Evolutionary conservation across 345 rosid species (phyloP), one percentile per base, ranked within the genome.

Genomic region (Camelina sativa): DNA sequence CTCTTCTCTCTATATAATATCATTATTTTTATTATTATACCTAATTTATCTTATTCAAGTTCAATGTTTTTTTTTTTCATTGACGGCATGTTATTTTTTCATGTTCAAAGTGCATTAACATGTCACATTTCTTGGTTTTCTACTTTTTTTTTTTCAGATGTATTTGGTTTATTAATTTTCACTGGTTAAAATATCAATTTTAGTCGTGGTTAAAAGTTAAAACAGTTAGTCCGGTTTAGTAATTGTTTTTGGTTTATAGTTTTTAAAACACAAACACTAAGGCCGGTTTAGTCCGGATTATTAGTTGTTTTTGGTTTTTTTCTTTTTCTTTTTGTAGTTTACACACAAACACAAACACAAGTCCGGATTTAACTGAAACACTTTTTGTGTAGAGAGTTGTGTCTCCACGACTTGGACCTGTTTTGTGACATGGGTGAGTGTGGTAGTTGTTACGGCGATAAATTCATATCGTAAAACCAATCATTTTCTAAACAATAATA

Each of bases 1-100:
- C 7, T 8, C 7, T 8, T 34, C 37, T 34, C 6, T 5, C 8
- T 48, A 7, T 48, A 43, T 43, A 12, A 41, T 40, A 13, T 28
- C 30, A 28, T 4, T 28, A 46, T 46, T 2, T n/a, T 58, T 1
- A 35, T 16, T 15, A 20, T 37, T 17, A 50, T 12, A 38, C 67
- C 67, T 67, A 60, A 51, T 67, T 12, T 11, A 34, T 57, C 57
- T 11, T 28, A 8, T 2, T 56, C 62, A 28, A 3, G 23, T 58
- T 11, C 30, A 28, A 28, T 32, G 30, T 11, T 59, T 37, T 7
- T 5, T 5, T 7, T 11, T 16, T 32, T n/a, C 8, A 34, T 34
- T 57, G 44, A 66, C 78, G 67, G 78, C 72, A 57, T 12, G 58
- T 65, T 32, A 47, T 47, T 74, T 47, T 65, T 62, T 65, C 65